phyloP scores from a whole-genome alignment of 306 rosid genomes.

The Ormosia semicastrata region DNA sequence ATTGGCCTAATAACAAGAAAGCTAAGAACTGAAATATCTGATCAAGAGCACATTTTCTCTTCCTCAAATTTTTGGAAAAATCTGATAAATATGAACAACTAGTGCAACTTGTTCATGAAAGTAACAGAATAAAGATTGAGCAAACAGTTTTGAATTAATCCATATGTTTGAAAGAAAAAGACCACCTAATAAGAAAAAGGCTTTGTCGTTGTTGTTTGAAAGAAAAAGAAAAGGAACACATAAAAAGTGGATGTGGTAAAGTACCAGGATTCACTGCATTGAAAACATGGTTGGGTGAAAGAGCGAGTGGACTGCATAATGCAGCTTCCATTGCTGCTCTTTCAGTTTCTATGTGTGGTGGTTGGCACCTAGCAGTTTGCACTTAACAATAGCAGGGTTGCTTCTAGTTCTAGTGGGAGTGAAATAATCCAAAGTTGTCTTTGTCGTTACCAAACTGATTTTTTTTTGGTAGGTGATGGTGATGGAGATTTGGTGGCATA shows the following conservation, averaged over 20 bases:
- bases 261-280: conserved; percentile 49
- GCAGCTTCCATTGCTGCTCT: conserved; percentile 65
- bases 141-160: background rate
- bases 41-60: background rate
- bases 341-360: conserved; percentile 20
- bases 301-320: conserved; percentile 58
- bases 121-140: background rate
- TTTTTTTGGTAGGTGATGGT: conserved; percentile 28
- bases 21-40: background rate
- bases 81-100: background rate
- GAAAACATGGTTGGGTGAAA: conserved; percentile 62
- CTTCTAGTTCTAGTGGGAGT: background rate
- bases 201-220: too few species aligned
- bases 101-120: background rate
- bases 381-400: background rate
- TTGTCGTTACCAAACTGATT: conserved; percentile 28
- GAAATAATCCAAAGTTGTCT: background rate
- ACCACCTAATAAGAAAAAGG: too few species aligned
- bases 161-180: background rate
- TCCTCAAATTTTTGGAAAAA: background rate
- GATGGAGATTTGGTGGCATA: conserved; percentile 16
- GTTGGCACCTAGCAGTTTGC: background rate
- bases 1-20: background rate
- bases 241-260: background rate
- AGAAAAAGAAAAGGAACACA: background rate